Conservation (phyloP, 768 basidiomycete genomes). For the Russula sp. region DNA sequence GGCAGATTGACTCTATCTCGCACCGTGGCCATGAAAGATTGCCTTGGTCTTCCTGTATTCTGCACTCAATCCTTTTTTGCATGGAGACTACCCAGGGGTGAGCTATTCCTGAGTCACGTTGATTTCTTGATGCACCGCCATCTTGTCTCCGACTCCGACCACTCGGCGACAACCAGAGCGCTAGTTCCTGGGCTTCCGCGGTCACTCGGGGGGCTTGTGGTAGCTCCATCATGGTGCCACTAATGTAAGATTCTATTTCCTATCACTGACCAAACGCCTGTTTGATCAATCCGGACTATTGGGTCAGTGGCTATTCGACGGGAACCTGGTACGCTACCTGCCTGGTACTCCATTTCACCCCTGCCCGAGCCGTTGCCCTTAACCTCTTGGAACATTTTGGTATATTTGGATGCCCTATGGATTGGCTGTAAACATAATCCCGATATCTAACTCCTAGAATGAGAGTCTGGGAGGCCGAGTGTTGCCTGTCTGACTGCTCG, state of each 20-base stretch:
- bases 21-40: neutral
- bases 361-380: neutral
- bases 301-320: constrained; percentile 2
- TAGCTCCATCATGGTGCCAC: neutral
- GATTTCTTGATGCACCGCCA: neutral
- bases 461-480: neutral
- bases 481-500: neutral
- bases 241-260: neutral
- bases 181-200: neutral
- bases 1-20: neutral
- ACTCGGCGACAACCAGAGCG: neutral
- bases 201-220: neutral
- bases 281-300: constrained; percentile 9
- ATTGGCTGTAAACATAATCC: neutral
- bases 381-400: neutral
- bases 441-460: neutral
- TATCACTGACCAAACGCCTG: neutral
- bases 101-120: neutral
- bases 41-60: neutral
- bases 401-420: neutral
- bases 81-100: neutral
- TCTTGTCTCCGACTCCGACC: constrained; percentile 1
- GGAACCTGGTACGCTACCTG: neutral
- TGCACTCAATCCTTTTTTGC: no score
- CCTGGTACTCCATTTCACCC: neutral